Evolutionary conservation across 2,329 filamentous ascomycete genomes (phyloP).

Genomic region (Furcasterigmium furcatum): DNA sequence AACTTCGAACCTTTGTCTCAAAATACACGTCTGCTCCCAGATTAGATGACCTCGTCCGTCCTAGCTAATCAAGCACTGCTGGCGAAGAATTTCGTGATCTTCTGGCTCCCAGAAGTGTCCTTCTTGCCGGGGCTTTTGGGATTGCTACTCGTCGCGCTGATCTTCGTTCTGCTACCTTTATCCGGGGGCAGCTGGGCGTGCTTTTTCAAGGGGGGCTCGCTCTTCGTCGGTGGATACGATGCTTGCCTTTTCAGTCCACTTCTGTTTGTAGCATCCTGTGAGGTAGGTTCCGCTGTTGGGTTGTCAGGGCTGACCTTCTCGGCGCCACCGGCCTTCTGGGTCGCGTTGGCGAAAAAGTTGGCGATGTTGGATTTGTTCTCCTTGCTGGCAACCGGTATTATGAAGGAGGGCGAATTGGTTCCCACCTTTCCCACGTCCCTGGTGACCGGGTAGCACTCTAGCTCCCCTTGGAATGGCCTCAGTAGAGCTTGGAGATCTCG

Average conservation of each 20-base stretch:
- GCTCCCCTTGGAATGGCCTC: conserved; percentile 72
- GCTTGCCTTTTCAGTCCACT: conserved; percentile 19
- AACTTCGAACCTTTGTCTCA: no score
- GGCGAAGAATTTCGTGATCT: conserved; percentile 44
- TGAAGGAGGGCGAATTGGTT: conserved; percentile 80
- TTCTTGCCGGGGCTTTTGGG: conserved; percentile 26
- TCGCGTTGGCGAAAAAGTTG: conserved; percentile 72
- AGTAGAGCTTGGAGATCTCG: conserved; percentile 73
- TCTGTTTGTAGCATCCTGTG: not conserved
- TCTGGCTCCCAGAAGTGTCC: conserved; percentile 32
- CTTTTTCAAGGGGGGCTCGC: conserved; percentile 22
- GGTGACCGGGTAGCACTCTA: conserved; percentile 83
- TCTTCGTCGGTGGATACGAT: conserved; percentile 8
- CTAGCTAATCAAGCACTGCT: conserved; percentile 26
- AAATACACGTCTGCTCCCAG: no score
- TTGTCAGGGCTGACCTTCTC: no score
- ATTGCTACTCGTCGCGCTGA: conserved; percentile 39
- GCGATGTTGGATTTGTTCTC: conserved; percentile 93
- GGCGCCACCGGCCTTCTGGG: conserved; percentile 10
- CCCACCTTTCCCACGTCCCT: conserved; percentile 93
- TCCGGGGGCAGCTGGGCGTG: conserved; percentile 7
- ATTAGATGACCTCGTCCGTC: no score
- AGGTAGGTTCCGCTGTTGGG: no score
- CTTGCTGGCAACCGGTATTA: conserved; percentile 77
- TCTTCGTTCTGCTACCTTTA: conserved; percentile 21